Conservation (phyloP, 2,329 filamentous ascomycete species). For the Neonectria hederae region DNA sequence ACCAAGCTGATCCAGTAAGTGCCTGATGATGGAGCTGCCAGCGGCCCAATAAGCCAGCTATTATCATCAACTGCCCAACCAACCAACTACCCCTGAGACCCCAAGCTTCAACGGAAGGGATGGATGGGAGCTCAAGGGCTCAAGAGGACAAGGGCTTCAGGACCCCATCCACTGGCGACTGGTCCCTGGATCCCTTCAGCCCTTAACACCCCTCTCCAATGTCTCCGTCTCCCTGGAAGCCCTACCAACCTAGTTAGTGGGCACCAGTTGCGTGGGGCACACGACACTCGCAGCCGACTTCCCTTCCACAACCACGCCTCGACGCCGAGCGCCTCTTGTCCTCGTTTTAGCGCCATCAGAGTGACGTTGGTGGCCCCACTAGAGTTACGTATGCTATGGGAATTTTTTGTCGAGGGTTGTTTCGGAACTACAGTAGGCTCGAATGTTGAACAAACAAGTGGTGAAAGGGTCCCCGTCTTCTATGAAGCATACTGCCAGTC, state of each 20-base stretch:
- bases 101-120: slow-evolving; percentile 14
- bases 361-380: slow-evolving; percentile 34
- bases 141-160: background rate
- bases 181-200: slow-evolving; percentile 15
- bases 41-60: slow-evolving; percentile 16
- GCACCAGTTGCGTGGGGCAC: slow-evolving; percentile 32
- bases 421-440: background rate
- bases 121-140: background rate
- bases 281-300: slow-evolving; percentile 18
- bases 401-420: slow-evolving; percentile 3
- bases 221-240: slow-evolving; percentile 28
- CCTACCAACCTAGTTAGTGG: slow-evolving; percentile 14
- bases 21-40: slow-evolving; percentile 17
- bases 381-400: slow-evolving; percentile 27
- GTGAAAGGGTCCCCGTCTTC: background rate
- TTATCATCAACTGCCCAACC: slow-evolving; percentile 13
- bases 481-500: background rate
- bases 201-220: slow-evolving; percentile 15
- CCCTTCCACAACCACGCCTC: slow-evolving; percentile 5
- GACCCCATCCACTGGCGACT: slow-evolving; percentile 9
- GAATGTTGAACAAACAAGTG: background rate
- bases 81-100: slow-evolving; percentile 9
- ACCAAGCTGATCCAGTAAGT: slow-evolving; percentile 4
- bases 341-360: slow-evolving; percentile 28
- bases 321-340: slow-evolving; percentile 7